Conservation (phyloP, 208 protist species). For the Leptomonas pyrrhocoris region DNA sequence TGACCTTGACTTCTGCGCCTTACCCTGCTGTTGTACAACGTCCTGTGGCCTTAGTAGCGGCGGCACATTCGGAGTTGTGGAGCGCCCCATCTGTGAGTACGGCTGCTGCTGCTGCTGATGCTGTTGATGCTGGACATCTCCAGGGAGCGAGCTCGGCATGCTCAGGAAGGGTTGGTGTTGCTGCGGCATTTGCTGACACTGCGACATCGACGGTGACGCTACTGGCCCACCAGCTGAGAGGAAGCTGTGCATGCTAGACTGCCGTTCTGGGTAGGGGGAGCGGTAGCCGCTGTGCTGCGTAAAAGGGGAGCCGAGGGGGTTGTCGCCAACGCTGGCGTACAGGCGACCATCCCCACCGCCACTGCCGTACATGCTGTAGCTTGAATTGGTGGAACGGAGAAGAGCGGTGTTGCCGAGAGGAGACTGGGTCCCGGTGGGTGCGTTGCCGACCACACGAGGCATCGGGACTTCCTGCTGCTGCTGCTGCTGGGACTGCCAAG, state of each 20-base stretch:
- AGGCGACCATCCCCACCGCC: neutral
- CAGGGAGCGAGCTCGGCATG: constrained; percentile 2
- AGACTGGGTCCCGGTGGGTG: neutral
- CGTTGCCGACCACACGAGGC: neutral
- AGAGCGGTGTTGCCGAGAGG: neutral
- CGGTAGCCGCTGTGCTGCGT: constrained; percentile 9
- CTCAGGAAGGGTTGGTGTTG: constrained; percentile 2
- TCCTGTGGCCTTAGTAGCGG: neutral
- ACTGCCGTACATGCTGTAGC: neutral
- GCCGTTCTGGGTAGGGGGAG: neutral
- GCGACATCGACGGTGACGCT: no score
- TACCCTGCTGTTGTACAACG: neutral
- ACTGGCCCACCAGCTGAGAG: no score
- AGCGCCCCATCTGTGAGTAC: constrained; percentile 6
- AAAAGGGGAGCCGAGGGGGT: neutral
- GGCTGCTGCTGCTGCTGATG: constrained; percentile 18
- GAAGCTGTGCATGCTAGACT: neutral
- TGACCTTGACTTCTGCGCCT: neutral
- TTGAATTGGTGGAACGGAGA: constrained; percentile 2
- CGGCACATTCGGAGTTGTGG: constrained; percentile 1
- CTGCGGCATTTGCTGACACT: neutral
- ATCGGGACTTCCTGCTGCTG: neutral
- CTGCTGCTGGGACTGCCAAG: constrained; percentile 1
- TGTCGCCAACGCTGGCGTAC: neutral
- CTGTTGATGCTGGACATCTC: constrained; percentile 7